These are phyloP conservation scores for Ceratocystis colombiana DNA, from an alignment of 2,329 filamentous ascomycete genomes.

Conservation along the genomic window DNA sequence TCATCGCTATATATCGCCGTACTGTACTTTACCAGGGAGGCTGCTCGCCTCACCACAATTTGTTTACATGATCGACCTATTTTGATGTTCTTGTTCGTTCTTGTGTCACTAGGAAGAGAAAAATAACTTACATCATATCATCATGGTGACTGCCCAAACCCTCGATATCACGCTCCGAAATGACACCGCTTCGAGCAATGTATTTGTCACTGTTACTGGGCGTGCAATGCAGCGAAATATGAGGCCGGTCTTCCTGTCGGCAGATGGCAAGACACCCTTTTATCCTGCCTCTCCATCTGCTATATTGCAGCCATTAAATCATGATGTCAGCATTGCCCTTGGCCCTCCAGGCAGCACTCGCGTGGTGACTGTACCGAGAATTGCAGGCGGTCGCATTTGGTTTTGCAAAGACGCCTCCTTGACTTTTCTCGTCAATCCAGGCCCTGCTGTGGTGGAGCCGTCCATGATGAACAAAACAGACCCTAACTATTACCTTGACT, in stretches of 20 bases:
- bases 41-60: conserved; percentile 32
- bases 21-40: too few relatives aligned
- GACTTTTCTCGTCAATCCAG: conserved; percentile 60
- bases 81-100: too few relatives aligned
- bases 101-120: too few relatives aligned
- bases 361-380: conserved; percentile 55
- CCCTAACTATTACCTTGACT: conserved; percentile 50
- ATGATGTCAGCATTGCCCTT: conserved; percentile 53
- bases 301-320: conserved; percentile 42
- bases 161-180: conserved; percentile 56
- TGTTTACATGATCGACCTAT: conserved; percentile 29
- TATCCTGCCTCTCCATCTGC: conserved; percentile 50
- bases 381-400: conserved; percentile 64
- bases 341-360: conserved; percentile 50
- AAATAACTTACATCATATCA: conserved; percentile 30
- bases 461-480: conserved; percentile 57
- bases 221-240: conserved; percentile 48
- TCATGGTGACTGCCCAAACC: conserved; percentile 27
- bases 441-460: conserved; percentile 63
- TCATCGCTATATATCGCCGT: conserved; percentile 17
- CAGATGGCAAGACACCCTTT: conserved; percentile 57
- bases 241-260: conserved; percentile 50
- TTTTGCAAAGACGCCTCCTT: conserved; percentile 52
- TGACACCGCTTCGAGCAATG: conserved; percentile 48
- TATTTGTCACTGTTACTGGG: conserved; percentile 63